Evolutionary conservation across 2,329 filamentous ascomycete genomes (phyloP), one percentile per base, ranked within the genome.

Genomic region (Hypoxylon sp.): DNA sequence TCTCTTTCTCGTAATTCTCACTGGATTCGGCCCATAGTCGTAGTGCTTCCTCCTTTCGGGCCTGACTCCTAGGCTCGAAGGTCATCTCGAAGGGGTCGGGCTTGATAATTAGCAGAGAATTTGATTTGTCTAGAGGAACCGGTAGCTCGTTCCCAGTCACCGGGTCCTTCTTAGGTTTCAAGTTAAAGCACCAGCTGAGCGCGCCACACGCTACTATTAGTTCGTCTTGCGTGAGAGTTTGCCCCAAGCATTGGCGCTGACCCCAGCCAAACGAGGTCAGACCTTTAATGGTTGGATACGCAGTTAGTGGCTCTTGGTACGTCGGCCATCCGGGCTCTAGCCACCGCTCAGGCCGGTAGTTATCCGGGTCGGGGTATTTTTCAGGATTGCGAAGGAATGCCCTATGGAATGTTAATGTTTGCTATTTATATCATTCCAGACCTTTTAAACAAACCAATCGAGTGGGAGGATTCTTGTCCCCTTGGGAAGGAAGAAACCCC

Each of bases 61-160:
- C 72, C 54, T 79, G 78, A 55, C 81, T 85, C 53, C 86, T 77
- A 3, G 85, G 83, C 75, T 86, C 82, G 59, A 87, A 87, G 1
- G 78, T 80, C 84, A 88, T 86, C 74, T 86, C 77, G 72, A 86
- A 88, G 0, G 83, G 81, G 67, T 87, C 84, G 0, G 86, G 86
- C 79, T 87, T 87, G 78, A 87, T 83, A 71, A 88, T 87, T n/a
- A 88, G 81, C 11, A 87, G 78, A 3, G 84, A 86, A 73, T 87
- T 87, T 44, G 81, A 85, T 78, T 86, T 85, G 75, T 85, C 76
- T 3, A 82, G 69, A 0, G 82, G 81, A 0, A 85, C 81, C 3
- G 83, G 81, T 3, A 84, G 74, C 33, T 82, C 77, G 13, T 73
- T 44, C 3, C 81, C 81, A 0, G 83, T 82, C 1, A 69, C 61